These are phyloP conservation scores for Daldinia grandis DNA, from an alignment of 495 filamentous ascomycete species.

Conservation along the genomic window DNA sequence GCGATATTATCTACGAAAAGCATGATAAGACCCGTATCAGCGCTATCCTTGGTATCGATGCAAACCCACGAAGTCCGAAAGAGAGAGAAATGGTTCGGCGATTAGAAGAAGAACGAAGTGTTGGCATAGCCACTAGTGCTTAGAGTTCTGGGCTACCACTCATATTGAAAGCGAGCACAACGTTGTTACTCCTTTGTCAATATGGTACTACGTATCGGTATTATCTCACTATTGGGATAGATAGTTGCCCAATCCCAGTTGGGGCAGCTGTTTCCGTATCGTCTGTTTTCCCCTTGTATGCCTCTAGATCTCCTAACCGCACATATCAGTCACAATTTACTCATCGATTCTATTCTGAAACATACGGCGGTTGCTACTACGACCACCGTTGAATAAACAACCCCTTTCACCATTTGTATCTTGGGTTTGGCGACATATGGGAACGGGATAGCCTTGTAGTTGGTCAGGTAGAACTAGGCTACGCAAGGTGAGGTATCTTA, in stretches of 20 bases:
- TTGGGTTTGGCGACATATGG: conserved; percentile 13
- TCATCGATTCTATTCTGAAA: conserved; percentile 25
- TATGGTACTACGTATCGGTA: not conserved
- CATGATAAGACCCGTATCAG: conserved; percentile 63
- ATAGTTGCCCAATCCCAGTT: not conserved
- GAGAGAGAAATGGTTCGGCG: conserved; percentile 62
- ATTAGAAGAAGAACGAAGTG: conserved; percentile 55
- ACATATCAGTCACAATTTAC: conserved; percentile 17
- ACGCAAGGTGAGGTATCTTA: not conserved
- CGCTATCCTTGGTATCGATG: conserved; percentile 63
- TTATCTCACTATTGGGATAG: not conserved
- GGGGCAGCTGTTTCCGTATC: not conserved
- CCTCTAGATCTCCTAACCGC: conserved; percentile 15
- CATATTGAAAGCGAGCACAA: not conserved
- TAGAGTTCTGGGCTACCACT: conserved; percentile 3
- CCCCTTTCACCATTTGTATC: conserved; percentile 15
- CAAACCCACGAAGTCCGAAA: conserved; percentile 60
- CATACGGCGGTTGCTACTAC: not conserved
- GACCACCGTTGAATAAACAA: conserved; percentile 13
- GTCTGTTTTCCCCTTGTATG: conserved; percentile 9
- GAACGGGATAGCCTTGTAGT: conserved; percentile 11
- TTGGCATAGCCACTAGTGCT: conserved; percentile 24
- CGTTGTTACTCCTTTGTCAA: not conserved
- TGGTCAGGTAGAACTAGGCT: not conserved
- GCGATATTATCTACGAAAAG: conserved; percentile 47